These are phyloP conservation scores for Spathaspora jeffriesii DNA, from an alignment of 1,139 yeast species.

Conservation along the genomic window DNA sequence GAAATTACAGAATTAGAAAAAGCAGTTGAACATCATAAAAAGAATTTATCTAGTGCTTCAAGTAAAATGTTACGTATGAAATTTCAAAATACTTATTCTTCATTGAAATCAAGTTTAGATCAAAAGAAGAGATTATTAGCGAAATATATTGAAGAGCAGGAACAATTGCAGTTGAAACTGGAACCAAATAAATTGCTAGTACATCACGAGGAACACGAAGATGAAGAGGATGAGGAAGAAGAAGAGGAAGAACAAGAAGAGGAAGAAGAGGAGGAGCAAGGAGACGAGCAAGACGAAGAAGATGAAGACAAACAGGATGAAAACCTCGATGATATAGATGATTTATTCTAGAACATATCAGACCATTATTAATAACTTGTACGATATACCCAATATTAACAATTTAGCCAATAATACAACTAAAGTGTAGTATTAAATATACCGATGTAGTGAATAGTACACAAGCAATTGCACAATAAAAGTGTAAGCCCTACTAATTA, in stretches of 20 bases:
- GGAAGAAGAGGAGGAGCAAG: conserved; percentile 23
- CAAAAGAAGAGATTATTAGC: conserved; percentile 72
- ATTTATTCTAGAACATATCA: conserved; percentile 21
- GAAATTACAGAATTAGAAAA: conserved; percentile 82
- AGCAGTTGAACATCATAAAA: conserved; percentile 75
- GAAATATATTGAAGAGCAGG: conserved; percentile 31
- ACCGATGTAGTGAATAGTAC: too few relatives aligned
- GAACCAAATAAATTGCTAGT: conserved; percentile 22
- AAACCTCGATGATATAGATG: conserved; percentile 43
- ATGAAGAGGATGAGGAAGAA: conserved; percentile 26
- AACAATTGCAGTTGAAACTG: conserved; percentile 8
- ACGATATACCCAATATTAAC: neutral
- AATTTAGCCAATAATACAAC: too few relatives aligned
- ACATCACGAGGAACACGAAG: conserved; percentile 29
- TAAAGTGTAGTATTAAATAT: too few relatives aligned
- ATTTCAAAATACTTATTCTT: conserved; percentile 77
- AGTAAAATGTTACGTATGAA: conserved; percentile 89
- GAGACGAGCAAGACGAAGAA: conserved; percentile 22
- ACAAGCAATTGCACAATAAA: too few relatives aligned
- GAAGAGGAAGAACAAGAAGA: conserved; percentile 31
- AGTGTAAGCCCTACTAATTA: too few relatives aligned
- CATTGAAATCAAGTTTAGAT: conserved; percentile 82
- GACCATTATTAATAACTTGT: neutral
- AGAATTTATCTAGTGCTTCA: conserved; percentile 74
- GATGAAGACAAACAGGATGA: conserved; percentile 35